These are phyloP conservation scores for Stephanodiscus triporus DNA, from an alignment of 108 stramenopile species.

Conservation along the genomic window DNA sequence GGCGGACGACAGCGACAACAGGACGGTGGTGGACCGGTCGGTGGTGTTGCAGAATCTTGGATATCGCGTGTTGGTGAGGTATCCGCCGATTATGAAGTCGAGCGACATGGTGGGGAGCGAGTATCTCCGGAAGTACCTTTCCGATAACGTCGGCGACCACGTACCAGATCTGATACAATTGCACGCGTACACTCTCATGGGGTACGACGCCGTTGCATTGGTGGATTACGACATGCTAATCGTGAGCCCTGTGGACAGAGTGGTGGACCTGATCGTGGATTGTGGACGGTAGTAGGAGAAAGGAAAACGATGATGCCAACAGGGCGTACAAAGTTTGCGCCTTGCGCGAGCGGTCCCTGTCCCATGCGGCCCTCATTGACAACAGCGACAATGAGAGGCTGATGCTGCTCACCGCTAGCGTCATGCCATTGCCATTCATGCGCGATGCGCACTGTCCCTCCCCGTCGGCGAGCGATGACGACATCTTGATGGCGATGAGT, in stretches of 20 bases:
- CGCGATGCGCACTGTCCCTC: not conserved
- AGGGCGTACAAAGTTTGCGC: slow-evolving; percentile 34
- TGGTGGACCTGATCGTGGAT: slow-evolving; percentile 33
- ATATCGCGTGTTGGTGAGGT: slow-evolving; percentile 27
- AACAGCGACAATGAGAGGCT: slow-evolving; percentile 48
- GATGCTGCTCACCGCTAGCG: slow-evolving; percentile 26
- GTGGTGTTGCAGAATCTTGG: slow-evolving; percentile 37
- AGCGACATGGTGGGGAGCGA: slow-evolving; percentile 20
- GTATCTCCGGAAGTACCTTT: slow-evolving; percentile 17
- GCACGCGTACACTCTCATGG: slow-evolving; percentile 40
- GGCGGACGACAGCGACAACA: not conserved
- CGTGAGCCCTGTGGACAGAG: slow-evolving; percentile 33
- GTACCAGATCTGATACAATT: slow-evolving; percentile 33
- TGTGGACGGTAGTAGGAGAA: too few species aligned
- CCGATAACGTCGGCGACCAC: slow-evolving; percentile 1
- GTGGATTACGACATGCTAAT: slow-evolving; percentile 51
- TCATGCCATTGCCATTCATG: slow-evolving; percentile 19
- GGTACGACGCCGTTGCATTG: slow-evolving; percentile 39
- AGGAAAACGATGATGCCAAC: too few species aligned
- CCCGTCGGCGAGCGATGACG: too few species aligned
- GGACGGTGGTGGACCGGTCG: slow-evolving; percentile 31
- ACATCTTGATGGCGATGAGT: slow-evolving; percentile 4
- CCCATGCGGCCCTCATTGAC: slow-evolving; percentile 38
- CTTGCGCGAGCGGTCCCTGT: slow-evolving; percentile 41
- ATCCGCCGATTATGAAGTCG: slow-evolving; percentile 1